Evolutionary conservation across 495 filamentous ascomycete genomes (phyloP).

Genomic region (Neurospora tetraspora): DNA sequence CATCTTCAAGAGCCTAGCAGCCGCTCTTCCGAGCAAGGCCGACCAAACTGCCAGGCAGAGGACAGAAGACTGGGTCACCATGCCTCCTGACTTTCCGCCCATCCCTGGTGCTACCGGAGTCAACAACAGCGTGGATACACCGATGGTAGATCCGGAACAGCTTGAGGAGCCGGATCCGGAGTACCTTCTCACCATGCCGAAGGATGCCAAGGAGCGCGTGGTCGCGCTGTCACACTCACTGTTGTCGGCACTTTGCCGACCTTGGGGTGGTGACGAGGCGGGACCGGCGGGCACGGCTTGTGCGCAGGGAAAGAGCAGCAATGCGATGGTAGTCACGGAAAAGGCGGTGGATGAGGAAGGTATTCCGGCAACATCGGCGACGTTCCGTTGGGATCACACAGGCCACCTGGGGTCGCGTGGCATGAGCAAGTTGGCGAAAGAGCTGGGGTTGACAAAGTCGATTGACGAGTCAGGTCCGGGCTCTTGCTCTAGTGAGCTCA

Average conservation of each 20-base stretch:
- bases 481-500: not conserved
- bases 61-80: slow-evolving; percentile 14
- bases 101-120: not conserved
- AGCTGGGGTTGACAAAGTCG: not conserved
- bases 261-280: slow-evolving; percentile 8
- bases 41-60: not conserved
- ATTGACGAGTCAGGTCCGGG: not conserved
- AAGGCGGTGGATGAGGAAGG: not conserved
- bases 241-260: slow-evolving; percentile 14
- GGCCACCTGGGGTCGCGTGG: not conserved
- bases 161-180: not conserved
- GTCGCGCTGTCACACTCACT: slow-evolving; percentile 3
- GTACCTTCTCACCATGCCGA: slow-evolving; percentile 13
- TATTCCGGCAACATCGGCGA: not conserved
- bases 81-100: slow-evolving; percentile 8
- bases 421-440: not conserved
- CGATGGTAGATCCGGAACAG: not conserved
- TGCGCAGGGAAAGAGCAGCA: not conserved
- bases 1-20: slow-evolving; percentile 8
- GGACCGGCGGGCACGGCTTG: not conserved
- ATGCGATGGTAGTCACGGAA: not conserved
- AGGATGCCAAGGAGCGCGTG: slow-evolving; percentile 1
- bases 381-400: slow-evolving; percentile 8
- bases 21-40: not conserved
- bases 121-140: not conserved